Conservation (phyloP, 495 filamentous ascomycete species). For the Pyrenopolyporus hunteri region DNA sequence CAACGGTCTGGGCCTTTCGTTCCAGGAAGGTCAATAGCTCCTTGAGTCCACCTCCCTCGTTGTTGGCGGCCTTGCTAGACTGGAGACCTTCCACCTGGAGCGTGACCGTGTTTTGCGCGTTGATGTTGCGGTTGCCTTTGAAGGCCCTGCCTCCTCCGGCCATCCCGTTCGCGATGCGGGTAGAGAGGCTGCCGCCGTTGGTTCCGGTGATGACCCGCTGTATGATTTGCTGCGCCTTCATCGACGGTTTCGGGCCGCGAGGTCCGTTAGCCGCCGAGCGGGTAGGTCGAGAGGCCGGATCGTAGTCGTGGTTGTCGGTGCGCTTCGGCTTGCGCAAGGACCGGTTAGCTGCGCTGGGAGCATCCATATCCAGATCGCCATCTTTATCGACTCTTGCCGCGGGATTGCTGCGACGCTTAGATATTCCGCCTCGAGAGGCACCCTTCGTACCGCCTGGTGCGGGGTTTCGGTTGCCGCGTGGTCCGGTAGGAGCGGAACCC, state of each 20-base stretch:
- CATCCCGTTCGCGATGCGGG: slow-evolving; percentile 28
- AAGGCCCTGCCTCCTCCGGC: slow-evolving; percentile 18
- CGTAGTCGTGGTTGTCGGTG: slow-evolving; percentile 5
- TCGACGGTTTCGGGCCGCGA: slow-evolving; percentile 41
- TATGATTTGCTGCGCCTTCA: slow-evolving; percentile 42
- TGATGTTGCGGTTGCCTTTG: slow-evolving; percentile 15
- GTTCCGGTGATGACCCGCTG: slow-evolving; percentile 44
- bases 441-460: slow-evolving; percentile 20
- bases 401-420: slow-evolving; percentile 63
- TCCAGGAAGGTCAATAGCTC: slow-evolving; percentile 80
- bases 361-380: slow-evolving; percentile 84
- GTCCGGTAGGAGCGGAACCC: slow-evolving; percentile 41
- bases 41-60: slow-evolving; percentile 73
- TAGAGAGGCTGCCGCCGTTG: slow-evolving; percentile 31
- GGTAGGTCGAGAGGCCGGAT: slow-evolving; percentile 30
- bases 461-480: slow-evolving; percentile 33
- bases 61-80: slow-evolving; percentile 73
- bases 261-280: slow-evolving; percentile 36
- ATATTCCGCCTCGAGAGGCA: slow-evolving; percentile 66
- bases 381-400: slow-evolving; percentile 69
- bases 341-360: slow-evolving; percentile 46
- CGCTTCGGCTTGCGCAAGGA: slow-evolving; percentile 38
- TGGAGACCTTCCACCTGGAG: slow-evolving; percentile 73
- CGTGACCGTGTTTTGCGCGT: slow-evolving; percentile 35
- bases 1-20: slow-evolving; percentile 68